Percentiles rank a stretch among this genome's conserved stretches.
Evolutionary conservation across 148 eudicot genomes (phyloP).

Genomic region (Polygonum aviculare): DNA sequence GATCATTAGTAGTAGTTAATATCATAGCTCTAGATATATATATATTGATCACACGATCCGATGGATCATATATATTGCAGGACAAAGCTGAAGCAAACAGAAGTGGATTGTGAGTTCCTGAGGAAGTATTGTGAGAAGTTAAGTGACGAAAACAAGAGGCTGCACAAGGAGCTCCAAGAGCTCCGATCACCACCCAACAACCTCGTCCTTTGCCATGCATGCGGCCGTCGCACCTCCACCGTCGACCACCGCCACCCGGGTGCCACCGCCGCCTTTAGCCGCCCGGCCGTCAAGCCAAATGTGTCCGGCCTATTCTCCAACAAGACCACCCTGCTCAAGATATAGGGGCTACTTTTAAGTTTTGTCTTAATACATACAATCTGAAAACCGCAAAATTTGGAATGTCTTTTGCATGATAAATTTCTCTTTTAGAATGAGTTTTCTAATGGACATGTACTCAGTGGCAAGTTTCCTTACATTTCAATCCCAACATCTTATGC

Average conservation of each 20-base stretch:
- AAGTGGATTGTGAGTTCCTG: background rate
- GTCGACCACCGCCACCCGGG: background rate
- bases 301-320: background rate
- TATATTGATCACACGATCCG: too few species aligned
- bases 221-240: background rate
- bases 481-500: too few species aligned
- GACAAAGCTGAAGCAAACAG: conserved; percentile 4
- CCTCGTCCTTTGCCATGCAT: background rate
- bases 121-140: background rate
- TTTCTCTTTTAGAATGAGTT: too few species aligned
- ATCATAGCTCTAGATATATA: too few species aligned
- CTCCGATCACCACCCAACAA: background rate
- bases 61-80: background rate
- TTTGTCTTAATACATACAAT: too few species aligned
- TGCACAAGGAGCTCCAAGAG: background rate
- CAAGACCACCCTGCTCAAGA: background rate
- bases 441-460: too few species aligned
- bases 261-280: background rate
- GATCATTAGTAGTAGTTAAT: too few species aligned
- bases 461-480: too few species aligned
- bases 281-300: background rate
- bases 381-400: too few species aligned
- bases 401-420: too few species aligned
- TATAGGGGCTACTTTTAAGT: background rate
- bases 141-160: background rate